Conservation (phyloP, 345 rosid genomes). For the Punica granatum region DNA sequence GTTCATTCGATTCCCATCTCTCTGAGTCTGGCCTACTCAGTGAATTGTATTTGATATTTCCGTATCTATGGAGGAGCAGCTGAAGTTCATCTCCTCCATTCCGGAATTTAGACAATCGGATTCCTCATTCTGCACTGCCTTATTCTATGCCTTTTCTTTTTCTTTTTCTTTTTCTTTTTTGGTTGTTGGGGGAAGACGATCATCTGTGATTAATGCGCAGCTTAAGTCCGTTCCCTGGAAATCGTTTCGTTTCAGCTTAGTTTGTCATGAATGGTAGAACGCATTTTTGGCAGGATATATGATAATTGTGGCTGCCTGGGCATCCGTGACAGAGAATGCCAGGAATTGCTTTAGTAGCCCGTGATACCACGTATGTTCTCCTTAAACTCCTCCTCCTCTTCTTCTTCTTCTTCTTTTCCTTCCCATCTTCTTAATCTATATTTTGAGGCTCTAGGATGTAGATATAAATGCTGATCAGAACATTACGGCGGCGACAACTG, state of each 20-base stretch:
- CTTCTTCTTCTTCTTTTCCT: background rate
- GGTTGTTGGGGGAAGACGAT: background rate
- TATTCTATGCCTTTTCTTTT: background rate
- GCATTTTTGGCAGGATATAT: conserved; percentile 1
- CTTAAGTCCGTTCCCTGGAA: background rate
- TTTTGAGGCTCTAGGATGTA: background rate
- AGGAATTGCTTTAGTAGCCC: background rate
- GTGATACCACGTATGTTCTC: conserved; percentile 1
- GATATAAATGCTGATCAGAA: too few species aligned
- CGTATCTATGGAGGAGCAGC: too few species aligned
- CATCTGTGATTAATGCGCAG: background rate
- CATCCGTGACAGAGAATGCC: conserved; percentile 3
- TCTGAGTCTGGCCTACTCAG: too few species aligned
- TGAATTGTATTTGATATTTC: too few species aligned
- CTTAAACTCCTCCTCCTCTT: background rate
- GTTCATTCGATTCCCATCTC: too few species aligned
- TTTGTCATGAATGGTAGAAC: background rate
- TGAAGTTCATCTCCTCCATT: too few species aligned
- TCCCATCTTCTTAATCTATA: background rate
- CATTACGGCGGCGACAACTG: background rate
- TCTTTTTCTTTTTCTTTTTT: too few species aligned
- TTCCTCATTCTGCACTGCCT: too few species aligned
- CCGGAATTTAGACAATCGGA: too few species aligned
- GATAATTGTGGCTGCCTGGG: background rate
- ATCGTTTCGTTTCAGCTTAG: too few species aligned